Percentiles rank a stretch among this genome's conserved stretches.
Conservation (phyloP, 805 yeast genomes). For the Yarrowia deformans region DNA sequence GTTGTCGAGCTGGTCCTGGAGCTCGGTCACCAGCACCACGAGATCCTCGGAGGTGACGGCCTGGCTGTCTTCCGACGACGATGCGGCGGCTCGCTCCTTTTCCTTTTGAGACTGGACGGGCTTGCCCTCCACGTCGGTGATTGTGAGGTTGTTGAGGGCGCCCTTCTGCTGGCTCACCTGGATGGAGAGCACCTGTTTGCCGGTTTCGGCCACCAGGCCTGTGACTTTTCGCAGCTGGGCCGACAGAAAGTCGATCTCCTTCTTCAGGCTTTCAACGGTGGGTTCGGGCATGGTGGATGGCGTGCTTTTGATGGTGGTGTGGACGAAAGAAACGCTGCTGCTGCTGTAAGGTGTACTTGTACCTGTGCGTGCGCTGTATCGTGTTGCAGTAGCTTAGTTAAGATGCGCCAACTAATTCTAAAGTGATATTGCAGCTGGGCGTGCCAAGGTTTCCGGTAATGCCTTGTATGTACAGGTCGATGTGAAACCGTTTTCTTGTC, state of each 20-base stretch:
- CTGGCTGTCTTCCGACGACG: constrained; percentile 57
- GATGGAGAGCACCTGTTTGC: constrained; percentile 36
- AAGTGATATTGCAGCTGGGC: not conserved
- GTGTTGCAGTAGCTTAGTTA: constrained; percentile 6
- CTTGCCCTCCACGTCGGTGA: constrained; percentile 36
- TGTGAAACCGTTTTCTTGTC: too few species aligned
- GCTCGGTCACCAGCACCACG: constrained; percentile 84
- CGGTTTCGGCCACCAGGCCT: constrained; percentile 30
- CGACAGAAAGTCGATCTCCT: constrained; percentile 31
- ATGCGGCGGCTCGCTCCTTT: not conserved
- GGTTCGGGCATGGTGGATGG: constrained; percentile 18
- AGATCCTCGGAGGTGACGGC: constrained; percentile 83
- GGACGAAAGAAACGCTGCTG: not conserved
- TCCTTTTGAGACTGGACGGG: constrained; percentile 23
- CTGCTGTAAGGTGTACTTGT: not conserved
- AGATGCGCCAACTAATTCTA: not conserved
- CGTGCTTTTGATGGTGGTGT: not conserved
- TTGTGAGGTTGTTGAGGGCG: constrained; percentile 31
- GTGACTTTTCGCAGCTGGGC: constrained; percentile 38
- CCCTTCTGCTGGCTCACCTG: constrained; percentile 35
- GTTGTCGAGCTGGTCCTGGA: constrained; percentile 84
- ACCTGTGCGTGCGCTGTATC: not conserved
- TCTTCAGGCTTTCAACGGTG: constrained; percentile 33
- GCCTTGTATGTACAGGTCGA: not conserved
- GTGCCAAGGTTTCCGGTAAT: not conserved